Percentiles rank a stretch among this genome's conserved stretches.
Conservation (phyloP, 768 basidiomycete genomes). For the Hypsizygus marmoreus region DNA sequence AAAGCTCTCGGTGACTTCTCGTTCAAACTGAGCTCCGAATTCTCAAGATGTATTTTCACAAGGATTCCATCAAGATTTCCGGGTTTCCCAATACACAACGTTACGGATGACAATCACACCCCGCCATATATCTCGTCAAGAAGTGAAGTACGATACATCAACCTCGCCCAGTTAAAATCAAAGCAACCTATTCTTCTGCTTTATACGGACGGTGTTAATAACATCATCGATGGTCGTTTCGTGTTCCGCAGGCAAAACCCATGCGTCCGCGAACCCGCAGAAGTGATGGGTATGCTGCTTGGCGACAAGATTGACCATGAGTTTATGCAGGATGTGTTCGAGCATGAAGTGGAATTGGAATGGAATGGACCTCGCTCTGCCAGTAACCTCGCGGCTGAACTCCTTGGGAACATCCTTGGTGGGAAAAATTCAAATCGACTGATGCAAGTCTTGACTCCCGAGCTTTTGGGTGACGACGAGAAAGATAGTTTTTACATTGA, state of each 20-base stretch:
- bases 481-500: constrained; percentile 1
- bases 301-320: constrained; percentile 1
- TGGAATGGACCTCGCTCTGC: constrained; percentile 2
- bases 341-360: constrained; percentile 5
- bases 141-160: background rate
- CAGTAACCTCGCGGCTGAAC: constrained; percentile 6
- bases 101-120: constrained; percentile 1
- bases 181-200: background rate
- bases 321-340: constrained; percentile 3
- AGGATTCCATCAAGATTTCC: background rate
- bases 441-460: background rate
- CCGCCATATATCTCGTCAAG: constrained; percentile 1
- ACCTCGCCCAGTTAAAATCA: background rate
- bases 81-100: background rate
- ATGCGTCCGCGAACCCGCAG: background rate
- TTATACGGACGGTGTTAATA: constrained; percentile 3
- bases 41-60: background rate
- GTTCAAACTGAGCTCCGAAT: constrained; percentile 2
- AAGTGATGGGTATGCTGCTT: constrained; percentile 4
- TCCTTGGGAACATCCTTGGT: constrained; percentile 7
- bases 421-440: constrained; percentile 2
- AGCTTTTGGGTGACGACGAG: background rate
- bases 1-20: constrained; percentile 1
- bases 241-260: constrained; percentile 2
- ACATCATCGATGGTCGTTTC: background rate